These are phyloP conservation scores for Knoxdaviesia capensis DNA, from an alignment of 2,329 filamentous ascomycete species.

Conservation along the genomic window DNA sequence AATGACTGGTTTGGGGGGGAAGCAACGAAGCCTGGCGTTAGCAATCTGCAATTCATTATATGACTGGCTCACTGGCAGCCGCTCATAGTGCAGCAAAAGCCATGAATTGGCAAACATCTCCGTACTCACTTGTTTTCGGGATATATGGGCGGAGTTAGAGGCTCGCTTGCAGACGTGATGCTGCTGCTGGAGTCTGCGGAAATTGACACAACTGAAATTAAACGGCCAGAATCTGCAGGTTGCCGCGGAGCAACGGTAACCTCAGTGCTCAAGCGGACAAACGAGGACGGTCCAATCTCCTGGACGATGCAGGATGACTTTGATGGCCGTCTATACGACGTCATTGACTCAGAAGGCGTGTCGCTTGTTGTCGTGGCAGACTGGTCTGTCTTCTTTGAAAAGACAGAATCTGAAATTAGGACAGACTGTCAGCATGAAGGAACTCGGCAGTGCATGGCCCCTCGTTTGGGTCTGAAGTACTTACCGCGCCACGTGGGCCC, in stretches of 20 bases:
- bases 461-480: too few relatives aligned
- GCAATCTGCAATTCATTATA: too few relatives aligned
- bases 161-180: slow-evolving; percentile 6
- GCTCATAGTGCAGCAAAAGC: too few relatives aligned
- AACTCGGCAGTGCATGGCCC: too few relatives aligned
- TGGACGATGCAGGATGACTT: slow-evolving; percentile 15
- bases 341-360: slow-evolving; percentile 11
- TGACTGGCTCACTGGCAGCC: too few relatives aligned
- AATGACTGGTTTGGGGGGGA: too few relatives aligned
- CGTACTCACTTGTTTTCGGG: slow-evolving; percentile 11
- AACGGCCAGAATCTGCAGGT: slow-evolving; percentile 14
- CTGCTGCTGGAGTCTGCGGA: slow-evolving; percentile 9
- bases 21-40: too few relatives aligned
- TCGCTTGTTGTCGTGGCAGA: slow-evolving; percentile 11
- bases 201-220: slow-evolving; percentile 17
- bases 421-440: too few relatives aligned
- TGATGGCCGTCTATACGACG: slow-evolving; percentile 10
- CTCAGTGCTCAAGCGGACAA: slow-evolving; percentile 19
- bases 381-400: slow-evolving; percentile 22
- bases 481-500: too few relatives aligned
- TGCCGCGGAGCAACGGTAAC: slow-evolving; percentile 14
- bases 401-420: slow-evolving; percentile 17
- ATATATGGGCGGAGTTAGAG: slow-evolving; percentile 11
- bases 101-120: too few relatives aligned
- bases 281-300: slow-evolving; percentile 19